A percentile compares a stretch with the other conserved stretches of the same genome.
phyloP scores from a whole-genome alignment of 805 yeast species.

The Candida parachauliodes region DNA sequence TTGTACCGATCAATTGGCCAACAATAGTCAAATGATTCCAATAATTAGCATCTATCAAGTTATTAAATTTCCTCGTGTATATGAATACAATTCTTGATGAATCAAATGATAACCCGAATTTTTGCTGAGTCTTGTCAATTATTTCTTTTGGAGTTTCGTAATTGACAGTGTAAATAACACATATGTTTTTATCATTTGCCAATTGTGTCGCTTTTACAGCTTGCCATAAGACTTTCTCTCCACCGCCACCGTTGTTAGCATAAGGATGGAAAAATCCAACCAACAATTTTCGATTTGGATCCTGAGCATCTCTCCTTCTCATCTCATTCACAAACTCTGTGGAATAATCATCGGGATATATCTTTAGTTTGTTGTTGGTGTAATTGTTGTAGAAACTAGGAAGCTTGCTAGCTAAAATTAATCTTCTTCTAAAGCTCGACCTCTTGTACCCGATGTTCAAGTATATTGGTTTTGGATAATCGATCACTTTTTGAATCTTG shows the following conservation, averaged over 20 bases:
- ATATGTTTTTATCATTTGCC: constrained; percentile 47
- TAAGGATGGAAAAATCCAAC: constrained; percentile 94
- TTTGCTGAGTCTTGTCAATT: constrained; percentile 46
- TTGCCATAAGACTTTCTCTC: constrained; percentile 95
- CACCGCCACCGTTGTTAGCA: constrained; percentile 97
- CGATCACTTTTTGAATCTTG: constrained; percentile 28
- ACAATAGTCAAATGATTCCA: constrained; percentile 81
- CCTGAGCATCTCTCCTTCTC: constrained; percentile 31
- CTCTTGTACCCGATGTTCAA: constrained; percentile 33
- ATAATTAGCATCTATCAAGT: constrained; percentile 61
- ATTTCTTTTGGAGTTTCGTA: constrained; percentile 47
- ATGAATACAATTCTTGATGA: constrained; percentile 56
- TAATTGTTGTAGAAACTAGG: constrained; percentile 40
- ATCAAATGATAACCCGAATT: constrained; percentile 56
- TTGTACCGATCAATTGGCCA: constrained; percentile 85
- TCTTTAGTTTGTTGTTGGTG: constrained; percentile 32
- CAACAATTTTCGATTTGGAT: constrained; percentile 40
- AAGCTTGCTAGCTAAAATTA: constrained; percentile 30
- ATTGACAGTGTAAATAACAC: constrained; percentile 73
- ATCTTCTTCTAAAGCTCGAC: constrained; percentile 37
- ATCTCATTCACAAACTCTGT: constrained; percentile 23
- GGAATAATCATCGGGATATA: constrained; percentile 25
- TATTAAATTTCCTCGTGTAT: constrained; percentile 48
- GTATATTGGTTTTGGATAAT: constrained; percentile 32
- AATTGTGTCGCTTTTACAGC: constrained; percentile 72